phyloP scores from a whole-genome alignment of 148 eudicot species.

The Vaccinium macrocarpon region DNA sequence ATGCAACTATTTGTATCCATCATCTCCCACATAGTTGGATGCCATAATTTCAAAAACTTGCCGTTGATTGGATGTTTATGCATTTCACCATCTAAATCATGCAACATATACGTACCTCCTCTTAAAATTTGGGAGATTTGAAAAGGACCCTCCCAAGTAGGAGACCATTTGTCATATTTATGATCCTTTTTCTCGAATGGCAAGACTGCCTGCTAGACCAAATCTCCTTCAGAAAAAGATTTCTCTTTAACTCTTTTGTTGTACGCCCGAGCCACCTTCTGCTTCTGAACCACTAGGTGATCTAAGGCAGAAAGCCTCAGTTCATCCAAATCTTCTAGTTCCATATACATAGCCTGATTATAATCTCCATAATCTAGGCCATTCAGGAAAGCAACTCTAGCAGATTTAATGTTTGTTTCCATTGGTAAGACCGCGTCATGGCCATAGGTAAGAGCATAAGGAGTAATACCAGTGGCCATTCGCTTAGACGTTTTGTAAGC shows the following conservation, averaged over 20 bases:
- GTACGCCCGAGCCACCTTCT: background rate
- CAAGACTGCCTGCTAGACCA: background rate
- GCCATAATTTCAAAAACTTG: too few relatives aligned
- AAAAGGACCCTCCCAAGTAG: background rate
- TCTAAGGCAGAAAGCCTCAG: background rate
- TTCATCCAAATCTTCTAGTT: background rate
- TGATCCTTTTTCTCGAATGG: background rate
- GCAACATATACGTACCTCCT: background rate
- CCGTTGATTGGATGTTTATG: too few relatives aligned
- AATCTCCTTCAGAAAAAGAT: background rate
- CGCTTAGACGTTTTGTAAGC: too few relatives aligned
- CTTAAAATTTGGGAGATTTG: background rate
- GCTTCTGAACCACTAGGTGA: background rate
- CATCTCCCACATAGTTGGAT: too few relatives aligned
- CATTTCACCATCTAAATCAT: background rate
- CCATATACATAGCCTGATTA: background rate
- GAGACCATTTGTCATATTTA: background rate
- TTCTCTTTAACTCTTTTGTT: background rate
- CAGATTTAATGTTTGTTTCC: too few relatives aligned
- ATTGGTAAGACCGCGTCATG: too few relatives aligned
- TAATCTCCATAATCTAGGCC: too few relatives aligned
- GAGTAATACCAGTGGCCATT: too few relatives aligned
- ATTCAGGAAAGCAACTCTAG: too few relatives aligned
- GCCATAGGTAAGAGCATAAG: too few relatives aligned
- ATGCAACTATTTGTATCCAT: too few relatives aligned